Evolutionary conservation across 371 early-diverging fungal genomes (phyloP).

Genomic region (Fennellomyces sp.): DNA sequence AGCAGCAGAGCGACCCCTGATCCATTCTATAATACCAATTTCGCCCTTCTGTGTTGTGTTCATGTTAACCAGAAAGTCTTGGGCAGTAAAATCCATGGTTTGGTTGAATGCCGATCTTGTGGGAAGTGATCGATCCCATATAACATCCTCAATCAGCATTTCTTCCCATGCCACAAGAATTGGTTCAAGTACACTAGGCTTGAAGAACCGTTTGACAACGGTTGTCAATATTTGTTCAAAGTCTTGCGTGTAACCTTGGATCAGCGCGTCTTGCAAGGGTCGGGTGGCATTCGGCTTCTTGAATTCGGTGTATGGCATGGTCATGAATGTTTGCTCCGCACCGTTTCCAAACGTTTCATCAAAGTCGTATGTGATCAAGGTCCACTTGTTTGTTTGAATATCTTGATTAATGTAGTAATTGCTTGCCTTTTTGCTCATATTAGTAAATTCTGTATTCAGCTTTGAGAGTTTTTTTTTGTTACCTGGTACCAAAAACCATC

Average conservation of each 20-base stretch:
- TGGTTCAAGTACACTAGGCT: slow-evolving; percentile 49
- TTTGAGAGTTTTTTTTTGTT: too few species aligned
- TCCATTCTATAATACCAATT: slow-evolving; percentile 33
- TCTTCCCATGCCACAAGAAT: slow-evolving; percentile 50
- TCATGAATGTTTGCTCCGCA: neutral
- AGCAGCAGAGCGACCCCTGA: slow-evolving; percentile 31
- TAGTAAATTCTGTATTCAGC: too few species aligned
- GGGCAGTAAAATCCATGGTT: slow-evolving; percentile 33
- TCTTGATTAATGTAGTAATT: slow-evolving; percentile 61
- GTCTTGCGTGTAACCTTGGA: slow-evolving; percentile 34
- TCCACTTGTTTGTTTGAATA: slow-evolving; percentile 48
- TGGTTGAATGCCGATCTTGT: slow-evolving; percentile 49
- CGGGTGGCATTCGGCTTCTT: slow-evolving; percentile 38
- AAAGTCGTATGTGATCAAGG: slow-evolving; percentile 58
- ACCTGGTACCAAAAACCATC: slow-evolving; percentile 56
- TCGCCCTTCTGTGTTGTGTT: slow-evolving; percentile 22
- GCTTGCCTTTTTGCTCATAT: slow-evolving; percentile 35
- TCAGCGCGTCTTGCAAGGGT: slow-evolving; percentile 38
- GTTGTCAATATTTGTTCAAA: slow-evolving; percentile 55
- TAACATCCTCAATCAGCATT: slow-evolving; percentile 57
- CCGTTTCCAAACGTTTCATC: slow-evolving; percentile 57
- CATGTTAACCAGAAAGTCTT: slow-evolving; percentile 48
- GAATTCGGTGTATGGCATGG: slow-evolving; percentile 43
- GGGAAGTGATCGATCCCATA: slow-evolving; percentile 45
- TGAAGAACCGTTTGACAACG: slow-evolving; percentile 56